Conservation (phyloP, 305 asterid genomes). For the Andrographis paniculata region DNA sequence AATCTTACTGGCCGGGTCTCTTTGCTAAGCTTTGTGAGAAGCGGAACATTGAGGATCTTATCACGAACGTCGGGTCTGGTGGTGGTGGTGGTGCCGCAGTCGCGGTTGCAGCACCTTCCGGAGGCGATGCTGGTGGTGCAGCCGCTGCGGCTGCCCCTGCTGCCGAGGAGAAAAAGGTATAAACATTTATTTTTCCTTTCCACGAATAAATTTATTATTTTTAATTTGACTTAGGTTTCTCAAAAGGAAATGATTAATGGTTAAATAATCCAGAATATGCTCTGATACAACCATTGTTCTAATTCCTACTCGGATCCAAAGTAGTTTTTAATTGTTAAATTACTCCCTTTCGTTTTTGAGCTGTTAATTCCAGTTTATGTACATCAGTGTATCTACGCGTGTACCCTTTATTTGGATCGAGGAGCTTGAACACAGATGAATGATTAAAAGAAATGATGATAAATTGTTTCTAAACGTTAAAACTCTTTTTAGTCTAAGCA, state of each 20-base stretch:
- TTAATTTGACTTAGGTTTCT: not conserved
- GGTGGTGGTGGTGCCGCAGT: constrained; percentile 45
- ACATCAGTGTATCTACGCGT: no score
- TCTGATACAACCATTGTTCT: no score
- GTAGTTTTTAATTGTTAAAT: no score
- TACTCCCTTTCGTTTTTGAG: no score
- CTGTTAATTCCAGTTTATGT: no score
- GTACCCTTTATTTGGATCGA: no score
- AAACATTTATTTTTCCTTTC: not conserved
- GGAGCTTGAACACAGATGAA: no score
- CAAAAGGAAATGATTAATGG: not conserved
- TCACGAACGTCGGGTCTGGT: constrained; percentile 43
- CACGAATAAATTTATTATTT: not conserved
- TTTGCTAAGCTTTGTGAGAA: constrained; percentile 48
- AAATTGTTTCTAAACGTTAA: no score
- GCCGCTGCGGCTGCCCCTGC: constrained; percentile 49
- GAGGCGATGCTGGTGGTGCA: constrained; percentile 27
- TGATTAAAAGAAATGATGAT: no score
- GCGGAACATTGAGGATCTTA: constrained; percentile 39
- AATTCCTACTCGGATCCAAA: no score
- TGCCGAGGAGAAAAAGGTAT: constrained; percentile 47
- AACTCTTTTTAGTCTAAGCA: no score
- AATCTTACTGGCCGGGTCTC: constrained; percentile 45
- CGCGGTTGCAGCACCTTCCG: constrained; percentile 30
- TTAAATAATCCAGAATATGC: no score